These are phyloP conservation scores for Aristolochia californica DNA, from an alignment of 164 flowering plant species.

Conservation along the genomic window DNA sequence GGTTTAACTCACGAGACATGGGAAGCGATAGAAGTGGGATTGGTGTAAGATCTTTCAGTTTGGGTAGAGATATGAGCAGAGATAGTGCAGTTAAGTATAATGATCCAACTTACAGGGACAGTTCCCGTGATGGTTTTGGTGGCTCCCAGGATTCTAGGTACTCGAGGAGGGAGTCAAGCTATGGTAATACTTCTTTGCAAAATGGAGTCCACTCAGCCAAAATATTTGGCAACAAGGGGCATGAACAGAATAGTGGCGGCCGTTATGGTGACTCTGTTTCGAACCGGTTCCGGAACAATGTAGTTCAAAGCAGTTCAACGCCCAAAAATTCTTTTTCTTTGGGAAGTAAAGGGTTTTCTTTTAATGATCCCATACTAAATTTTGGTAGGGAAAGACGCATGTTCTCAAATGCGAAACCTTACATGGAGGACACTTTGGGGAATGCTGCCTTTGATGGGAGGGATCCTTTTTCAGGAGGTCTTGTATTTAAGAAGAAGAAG, in stretches of 20 bases:
- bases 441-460: slow-evolving; percentile 43
- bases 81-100: slow-evolving; percentile 27
- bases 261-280: slow-evolving; percentile 27
- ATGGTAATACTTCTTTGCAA: slow-evolving; percentile 36
- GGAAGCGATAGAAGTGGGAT: slow-evolving; percentile 26
- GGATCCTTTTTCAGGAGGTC: slow-evolving; percentile 53
- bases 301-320: slow-evolving; percentile 26
- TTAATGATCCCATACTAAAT: slow-evolving; percentile 42
- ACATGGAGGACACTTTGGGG: slow-evolving; percentile 50
- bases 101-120: slow-evolving; percentile 15
- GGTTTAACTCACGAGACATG: slow-evolving; percentile 21
- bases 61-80: slow-evolving; percentile 26
- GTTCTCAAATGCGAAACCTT: slow-evolving; percentile 42
- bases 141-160: slow-evolving; percentile 20
- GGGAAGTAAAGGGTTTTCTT: slow-evolving; percentile 32
- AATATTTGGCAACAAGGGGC: slow-evolving; percentile 25
- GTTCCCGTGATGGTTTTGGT: slow-evolving; percentile 23
- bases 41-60: slow-evolving; percentile 22
- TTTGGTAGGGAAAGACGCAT: slow-evolving; percentile 51
- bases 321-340: slow-evolving; percentile 37
- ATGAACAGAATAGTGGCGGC: slow-evolving; percentile 29
- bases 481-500: slow-evolving; percentile 67
- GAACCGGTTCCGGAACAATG: slow-evolving; percentile 32
- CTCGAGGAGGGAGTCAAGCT: slow-evolving; percentile 35
- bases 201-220: slow-evolving; percentile 35